Evolutionary conservation across 1,139 yeast genomes (phyloP), one percentile per base, ranked within the genome.

Genomic region (Geotrichum bryndzae): DNA sequence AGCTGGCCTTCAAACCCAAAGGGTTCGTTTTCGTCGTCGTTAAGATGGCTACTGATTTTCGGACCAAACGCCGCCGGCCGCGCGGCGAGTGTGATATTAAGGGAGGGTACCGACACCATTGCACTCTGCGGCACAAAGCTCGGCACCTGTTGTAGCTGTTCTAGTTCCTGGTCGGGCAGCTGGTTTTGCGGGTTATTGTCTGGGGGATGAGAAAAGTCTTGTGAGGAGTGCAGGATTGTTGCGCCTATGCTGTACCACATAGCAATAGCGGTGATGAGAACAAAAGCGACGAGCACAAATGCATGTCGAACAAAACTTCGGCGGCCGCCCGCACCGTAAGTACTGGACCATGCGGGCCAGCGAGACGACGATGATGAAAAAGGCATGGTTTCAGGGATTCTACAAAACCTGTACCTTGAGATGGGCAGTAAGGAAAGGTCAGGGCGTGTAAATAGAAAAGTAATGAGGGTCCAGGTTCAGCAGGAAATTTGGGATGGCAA

Each of bases 21-120:
- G 27, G 15, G 57, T n/a, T 38, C 41, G 38, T 35, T 15, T 48
- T 41, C 48, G 23, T 41, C 48, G 48, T n/a, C 23, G 18, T 18
- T 18, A 48, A 41, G n/a, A 7, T 53, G 48, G 13, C n/a, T 54
- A 15, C 71, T 70, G 46, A 73, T 62, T 51, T 67, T 53, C 11
- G 76, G 75, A 3, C 76, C 76, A 66, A 74, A 74, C 33, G 75
- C 75, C 3, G 76, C 76, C 2, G 76, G 75, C 23, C 76, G 63
- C 10, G 75, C 76, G 1, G 73, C 68, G 11, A 70, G 58, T 13
- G 72, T 67, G 52, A 68, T 63, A 63, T 70, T 70, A 22, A 66
- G 61, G 33, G 63, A 69, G 5, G 73, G 72, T 13, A 66, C 64
- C 22, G 66, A 64, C 45, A 70, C 64, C 18, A 68, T 60, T 7